Percentiles rank a stretch among this genome's conserved stretches.
These are phyloP conservation scores for Penstemon davidsonii DNA, from an alignment of 257 asterid species.

Conservation along the genomic window DNA sequence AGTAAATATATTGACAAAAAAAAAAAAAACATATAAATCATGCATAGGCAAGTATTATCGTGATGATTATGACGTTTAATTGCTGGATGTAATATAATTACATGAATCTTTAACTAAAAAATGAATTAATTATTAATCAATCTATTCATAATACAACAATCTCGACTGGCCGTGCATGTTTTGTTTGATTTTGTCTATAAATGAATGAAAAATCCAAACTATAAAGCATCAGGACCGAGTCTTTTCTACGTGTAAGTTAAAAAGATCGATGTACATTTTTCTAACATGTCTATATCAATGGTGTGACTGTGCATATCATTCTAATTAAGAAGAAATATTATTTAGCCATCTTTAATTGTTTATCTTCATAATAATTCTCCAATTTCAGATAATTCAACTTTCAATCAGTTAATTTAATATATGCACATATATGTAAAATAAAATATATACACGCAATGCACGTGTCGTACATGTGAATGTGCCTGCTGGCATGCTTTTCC, in stretches of 20 bases:
- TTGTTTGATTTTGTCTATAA: conserved; percentile 22
- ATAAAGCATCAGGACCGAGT: neutral
- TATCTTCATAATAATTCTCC: conserved; percentile 4
- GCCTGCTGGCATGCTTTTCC: too few relatives aligned
- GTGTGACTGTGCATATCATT: conserved; percentile 14
- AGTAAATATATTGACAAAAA: neutral
- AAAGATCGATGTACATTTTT: neutral
- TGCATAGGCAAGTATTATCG: neutral
- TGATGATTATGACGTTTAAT: neutral
- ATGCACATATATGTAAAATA: neutral
- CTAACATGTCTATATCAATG: conserved; percentile 15
- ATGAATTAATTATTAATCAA: neutral
- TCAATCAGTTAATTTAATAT: too few relatives aligned
- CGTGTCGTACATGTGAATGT: too few relatives aligned
- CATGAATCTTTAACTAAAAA: conserved; percentile 1
- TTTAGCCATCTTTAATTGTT: conserved; percentile 11
- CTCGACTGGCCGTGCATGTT: conserved; percentile 7
- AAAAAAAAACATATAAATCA: neutral
- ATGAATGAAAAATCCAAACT: conserved; percentile 12
- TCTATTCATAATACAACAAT: neutral
- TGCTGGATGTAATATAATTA: neutral
- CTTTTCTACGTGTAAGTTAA: neutral
- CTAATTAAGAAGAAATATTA: too few relatives aligned
- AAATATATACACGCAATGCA: too few relatives aligned
- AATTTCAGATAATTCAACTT: conserved; percentile 14